phyloP scores from a whole-genome alignment of 1,284 basidiomycete species.

The Cutaneotrichosporon cavernicola region DNA sequence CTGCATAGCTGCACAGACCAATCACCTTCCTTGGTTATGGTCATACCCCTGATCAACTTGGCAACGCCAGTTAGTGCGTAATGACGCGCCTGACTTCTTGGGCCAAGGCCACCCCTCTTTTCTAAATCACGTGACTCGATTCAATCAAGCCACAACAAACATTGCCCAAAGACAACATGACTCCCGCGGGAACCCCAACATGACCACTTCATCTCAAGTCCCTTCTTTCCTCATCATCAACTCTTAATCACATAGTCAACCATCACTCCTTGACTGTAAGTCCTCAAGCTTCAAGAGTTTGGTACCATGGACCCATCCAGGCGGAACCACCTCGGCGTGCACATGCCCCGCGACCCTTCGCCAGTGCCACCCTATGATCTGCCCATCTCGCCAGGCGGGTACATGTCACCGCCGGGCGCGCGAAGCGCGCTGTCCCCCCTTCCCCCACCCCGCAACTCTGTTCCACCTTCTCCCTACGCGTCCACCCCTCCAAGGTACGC shows the following conservation, averaged over 20 bases:
- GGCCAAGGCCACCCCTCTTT: background rate
- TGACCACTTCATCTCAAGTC: background rate
- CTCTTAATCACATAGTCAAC: background rate
- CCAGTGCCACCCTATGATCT: conserved; percentile 24
- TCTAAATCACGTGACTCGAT: background rate
- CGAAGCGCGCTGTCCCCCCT: background rate
- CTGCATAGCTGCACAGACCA: background rate
- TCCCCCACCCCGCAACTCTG: background rate
- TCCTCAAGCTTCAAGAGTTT: background rate
- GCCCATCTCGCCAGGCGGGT: conserved; percentile 5
- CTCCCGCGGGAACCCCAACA: conserved; percentile 1
- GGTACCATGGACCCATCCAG: conserved; percentile 11
- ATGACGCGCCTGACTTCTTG: conserved; percentile 1
- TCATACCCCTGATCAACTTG: background rate
- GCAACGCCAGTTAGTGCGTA: background rate
- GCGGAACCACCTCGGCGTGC: conserved; percentile 8
- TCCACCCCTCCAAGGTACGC: conserved; percentile 11
- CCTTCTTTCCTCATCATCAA: background rate
- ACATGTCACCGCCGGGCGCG: background rate
- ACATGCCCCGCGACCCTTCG: conserved; percentile 18
- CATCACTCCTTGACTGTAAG: background rate
- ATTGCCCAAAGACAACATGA: background rate
- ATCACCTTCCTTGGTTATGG: background rate
- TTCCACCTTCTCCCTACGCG: background rate
- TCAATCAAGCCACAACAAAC: conserved; percentile 10